Conservation (phyloP, 768 basidiomycete genomes). For the Lyophyllum decastes region DNA sequence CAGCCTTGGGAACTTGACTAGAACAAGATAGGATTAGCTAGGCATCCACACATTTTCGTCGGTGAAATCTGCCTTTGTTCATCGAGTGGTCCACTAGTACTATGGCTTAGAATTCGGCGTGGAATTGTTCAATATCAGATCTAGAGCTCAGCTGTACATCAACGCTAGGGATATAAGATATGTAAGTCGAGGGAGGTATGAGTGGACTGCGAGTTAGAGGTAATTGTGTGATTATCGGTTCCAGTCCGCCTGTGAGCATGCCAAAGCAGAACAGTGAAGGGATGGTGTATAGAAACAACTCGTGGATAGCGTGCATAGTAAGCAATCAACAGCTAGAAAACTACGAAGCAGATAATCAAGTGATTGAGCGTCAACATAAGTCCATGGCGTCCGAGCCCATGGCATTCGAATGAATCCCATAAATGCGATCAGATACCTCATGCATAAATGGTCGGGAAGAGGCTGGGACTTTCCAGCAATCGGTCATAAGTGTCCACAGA, state of each 20-base stretch:
- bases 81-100: too few species aligned
- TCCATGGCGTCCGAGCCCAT: slow-evolving; percentile 13
- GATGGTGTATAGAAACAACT: background rate
- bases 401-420: slow-evolving; percentile 16
- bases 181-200: too few species aligned
- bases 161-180: too few species aligned
- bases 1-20: too few species aligned
- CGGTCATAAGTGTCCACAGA: slow-evolving; percentile 46
- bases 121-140: too few species aligned
- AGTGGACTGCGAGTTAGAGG: too few species aligned
- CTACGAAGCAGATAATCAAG: background rate
- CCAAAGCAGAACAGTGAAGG: background rate
- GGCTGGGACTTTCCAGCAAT: slow-evolving; percentile 47
- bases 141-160: too few species aligned
- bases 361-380: background rate
- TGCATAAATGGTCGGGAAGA: slow-evolving; percentile 40
- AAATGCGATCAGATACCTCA: slow-evolving; percentile 31
- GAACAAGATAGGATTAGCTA: too few species aligned
- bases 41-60: too few species aligned
- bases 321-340: background rate
- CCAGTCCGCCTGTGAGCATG: background rate
- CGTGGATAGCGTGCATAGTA: background rate
- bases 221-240: too few species aligned
- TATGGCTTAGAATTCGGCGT: too few species aligned
- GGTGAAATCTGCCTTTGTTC: too few species aligned